Evolutionary conservation across 805 yeast species (phyloP).

Genomic region (Cyberlindnera suaveolens): DNA sequence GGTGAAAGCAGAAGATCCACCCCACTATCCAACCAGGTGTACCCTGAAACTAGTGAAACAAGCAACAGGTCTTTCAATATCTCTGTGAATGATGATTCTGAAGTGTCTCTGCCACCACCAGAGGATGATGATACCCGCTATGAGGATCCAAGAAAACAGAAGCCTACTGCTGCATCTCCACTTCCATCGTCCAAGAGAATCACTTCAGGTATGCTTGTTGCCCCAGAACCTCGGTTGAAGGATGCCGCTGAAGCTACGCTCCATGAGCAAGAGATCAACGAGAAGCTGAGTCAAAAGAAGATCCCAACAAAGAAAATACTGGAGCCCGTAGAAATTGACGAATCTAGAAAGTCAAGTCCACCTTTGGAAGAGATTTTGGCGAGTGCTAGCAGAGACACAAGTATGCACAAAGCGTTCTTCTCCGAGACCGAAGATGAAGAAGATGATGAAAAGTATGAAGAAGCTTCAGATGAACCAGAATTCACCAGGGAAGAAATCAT

Average conservation of each 20-base stretch:
- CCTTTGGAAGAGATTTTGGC: not conserved
- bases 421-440: slow-evolving; percentile 1
- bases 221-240: slow-evolving; percentile 37
- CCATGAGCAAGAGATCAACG: slow-evolving; percentile 31
- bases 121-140: slow-evolving; percentile 16
- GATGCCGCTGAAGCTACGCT: slow-evolving; percentile 33
- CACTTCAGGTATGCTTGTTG: slow-evolving; percentile 37
- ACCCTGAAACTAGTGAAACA: slow-evolving; percentile 20
- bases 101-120: slow-evolving; percentile 25
- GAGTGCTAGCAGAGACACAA: not conserved
- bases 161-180: slow-evolving; percentile 14
- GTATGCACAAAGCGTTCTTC: not conserved
- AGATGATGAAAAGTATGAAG: not conserved
- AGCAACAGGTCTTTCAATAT: slow-evolving; percentile 11
- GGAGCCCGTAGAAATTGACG: not conserved
- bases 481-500: slow-evolving; percentile 6
- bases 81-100: slow-evolving; percentile 28
- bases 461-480: slow-evolving; percentile 2
- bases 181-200: slow-evolving; percentile 29
- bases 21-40: slow-evolving; percentile 34
- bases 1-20: slow-evolving; percentile 27
- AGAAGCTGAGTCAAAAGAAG: slow-evolving; percentile 18
- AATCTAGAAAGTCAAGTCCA: not conserved
- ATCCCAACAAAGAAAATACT: slow-evolving; percentile 16
- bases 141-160: slow-evolving; percentile 20